Evolutionary conservation across 495 filamentous ascomycete species (phyloP).

Genomic region (Mycothermus thermophilus): DNA sequence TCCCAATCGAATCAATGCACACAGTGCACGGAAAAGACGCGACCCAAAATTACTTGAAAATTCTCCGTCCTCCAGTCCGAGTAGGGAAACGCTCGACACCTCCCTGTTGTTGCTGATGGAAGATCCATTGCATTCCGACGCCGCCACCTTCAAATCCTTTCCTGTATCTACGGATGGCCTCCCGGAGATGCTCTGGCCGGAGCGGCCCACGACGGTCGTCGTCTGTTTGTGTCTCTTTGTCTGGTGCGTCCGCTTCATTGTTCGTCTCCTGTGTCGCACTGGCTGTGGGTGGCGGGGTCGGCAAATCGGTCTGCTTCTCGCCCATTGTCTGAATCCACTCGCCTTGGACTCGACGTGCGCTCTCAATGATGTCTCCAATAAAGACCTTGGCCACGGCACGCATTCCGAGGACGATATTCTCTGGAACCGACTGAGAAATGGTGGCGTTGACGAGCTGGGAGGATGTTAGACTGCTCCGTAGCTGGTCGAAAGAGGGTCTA

Average conservation of each 20-base stretch:
- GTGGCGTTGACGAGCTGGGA: slow-evolving; percentile 67
- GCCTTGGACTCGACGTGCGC: slow-evolving; percentile 60
- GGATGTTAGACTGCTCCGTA: slow-evolving; percentile 11
- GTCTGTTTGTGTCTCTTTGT: slow-evolving; percentile 12
- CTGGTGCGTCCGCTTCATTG: neutral
- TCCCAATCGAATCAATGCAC: too few species aligned
- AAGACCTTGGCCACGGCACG: slow-evolving; percentile 74
- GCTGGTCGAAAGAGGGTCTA: too few species aligned
- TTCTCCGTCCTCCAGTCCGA: slow-evolving; percentile 46
- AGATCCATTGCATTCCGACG: slow-evolving; percentile 56
- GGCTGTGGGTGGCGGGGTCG: slow-evolving; percentile 17
- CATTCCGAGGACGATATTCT: slow-evolving; percentile 63
- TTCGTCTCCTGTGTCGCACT: slow-evolving; percentile 2
- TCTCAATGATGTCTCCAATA: slow-evolving; percentile 69
- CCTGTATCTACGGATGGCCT: slow-evolving; percentile 63
- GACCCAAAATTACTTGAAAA: slow-evolving; percentile 53
- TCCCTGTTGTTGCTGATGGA: slow-evolving; percentile 44
- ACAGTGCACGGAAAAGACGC: too few species aligned
- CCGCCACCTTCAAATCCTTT: slow-evolving; percentile 55
- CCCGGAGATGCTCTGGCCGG: slow-evolving; percentile 67
- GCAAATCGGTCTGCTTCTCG: slow-evolving; percentile 34
- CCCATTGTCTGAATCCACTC: slow-evolving; percentile 52
- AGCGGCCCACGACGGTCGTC: slow-evolving; percentile 46
- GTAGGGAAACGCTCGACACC: slow-evolving; percentile 48
- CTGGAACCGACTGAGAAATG: slow-evolving; percentile 72